Evolutionary conservation across 352 stramenopile species (phyloP), one percentile per base, ranked within the genome.

Genomic region (Pythium dissotocum): DNA sequence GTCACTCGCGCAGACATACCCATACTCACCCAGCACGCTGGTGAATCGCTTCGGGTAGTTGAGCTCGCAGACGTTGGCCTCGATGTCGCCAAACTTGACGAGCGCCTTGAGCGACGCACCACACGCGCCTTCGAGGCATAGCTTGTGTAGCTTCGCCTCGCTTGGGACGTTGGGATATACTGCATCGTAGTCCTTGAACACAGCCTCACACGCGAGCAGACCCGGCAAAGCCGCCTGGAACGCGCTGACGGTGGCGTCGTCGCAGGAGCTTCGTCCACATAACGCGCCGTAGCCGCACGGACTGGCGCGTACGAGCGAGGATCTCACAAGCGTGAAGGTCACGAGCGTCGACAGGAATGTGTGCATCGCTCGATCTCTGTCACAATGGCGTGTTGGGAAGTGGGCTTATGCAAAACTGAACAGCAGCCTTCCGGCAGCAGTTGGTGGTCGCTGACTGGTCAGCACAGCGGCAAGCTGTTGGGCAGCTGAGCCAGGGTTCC

Each of bases 221-320:
- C 16, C n/a, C 28, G 60, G 60, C 14, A 66, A 21, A 13, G 32
- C 60, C 6, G 46, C 49, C 8, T 66, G 35, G 49, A 53, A 66
- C 32, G 60, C 46, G 21, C 32, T 35, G 46, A 66, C 56, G 4
- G 49, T 66, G 18, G 52, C 13, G 28, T 2, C 24, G 26, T 66
- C 60, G 18, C 60, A 59, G 5, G 60, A 33, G n/a, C 16, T 26
- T 12, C 48, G 49, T 2, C 60, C 60, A 42, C 60, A 66, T 4
- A 66, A 21, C 8, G 60, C 60, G 6, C 60, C 60, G 49, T 59
- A 66, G 32, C 60, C 60, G 32, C 60, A 66, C 12, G 60, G 49
- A 8, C 60, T 49, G 16, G 60, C 60, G 10, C 18, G 7, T 24
- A 53, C 46, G n/a, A 32, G n/a, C n/a, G 46, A 53, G 6, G n/a